Evolutionary conservation across 75 land plant genomes (phyloP).

Genomic region (Adiantum capillusveneris): DNA sequence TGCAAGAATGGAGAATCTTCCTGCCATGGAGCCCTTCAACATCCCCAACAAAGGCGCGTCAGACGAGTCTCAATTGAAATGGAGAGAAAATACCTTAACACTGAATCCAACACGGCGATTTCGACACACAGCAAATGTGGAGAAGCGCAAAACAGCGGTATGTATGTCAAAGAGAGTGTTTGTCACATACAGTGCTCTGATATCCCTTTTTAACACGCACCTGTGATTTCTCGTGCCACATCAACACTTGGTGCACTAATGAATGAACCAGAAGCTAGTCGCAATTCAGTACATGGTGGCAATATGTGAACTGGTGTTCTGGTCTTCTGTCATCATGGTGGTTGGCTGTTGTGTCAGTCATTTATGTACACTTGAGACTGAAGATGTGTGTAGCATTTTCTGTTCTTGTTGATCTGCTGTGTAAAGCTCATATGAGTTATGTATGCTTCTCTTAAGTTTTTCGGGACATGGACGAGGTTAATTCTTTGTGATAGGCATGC

Average conservation of each 20-base stretch:
- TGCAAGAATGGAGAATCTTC: slow-evolving; percentile 5
- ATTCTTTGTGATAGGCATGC: background rate
- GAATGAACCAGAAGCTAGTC: too few species aligned
- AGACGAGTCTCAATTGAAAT: slow-evolving; percentile 7
- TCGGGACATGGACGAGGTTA: background rate
- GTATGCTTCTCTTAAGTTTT: background rate
- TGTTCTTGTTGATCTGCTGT: background rate
- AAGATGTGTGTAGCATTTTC: background rate
- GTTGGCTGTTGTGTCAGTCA: background rate
- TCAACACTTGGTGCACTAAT: too few species aligned
- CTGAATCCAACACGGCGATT: slow-evolving; percentile 30
- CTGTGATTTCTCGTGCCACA: too few species aligned
- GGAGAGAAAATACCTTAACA: slow-evolving; percentile 23
- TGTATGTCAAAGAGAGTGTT: too few species aligned
- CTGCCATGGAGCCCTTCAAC: slow-evolving; percentile 15
- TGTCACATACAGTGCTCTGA: too few species aligned
- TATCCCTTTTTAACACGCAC: too few species aligned
- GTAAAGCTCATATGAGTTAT: background rate
- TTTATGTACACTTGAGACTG: background rate
- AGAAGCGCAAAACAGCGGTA: slow-evolving; percentile 10
- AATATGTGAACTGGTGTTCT: too few species aligned
- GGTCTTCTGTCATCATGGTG: too few species aligned
- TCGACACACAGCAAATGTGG: slow-evolving; percentile 23
- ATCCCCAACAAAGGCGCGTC: slow-evolving; percentile 12
- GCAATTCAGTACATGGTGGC: too few species aligned